These are phyloP conservation scores for Aspergillus sergii DNA, from an alignment of 2,329 filamentous ascomycete genomes.

Conservation along the genomic window DNA sequence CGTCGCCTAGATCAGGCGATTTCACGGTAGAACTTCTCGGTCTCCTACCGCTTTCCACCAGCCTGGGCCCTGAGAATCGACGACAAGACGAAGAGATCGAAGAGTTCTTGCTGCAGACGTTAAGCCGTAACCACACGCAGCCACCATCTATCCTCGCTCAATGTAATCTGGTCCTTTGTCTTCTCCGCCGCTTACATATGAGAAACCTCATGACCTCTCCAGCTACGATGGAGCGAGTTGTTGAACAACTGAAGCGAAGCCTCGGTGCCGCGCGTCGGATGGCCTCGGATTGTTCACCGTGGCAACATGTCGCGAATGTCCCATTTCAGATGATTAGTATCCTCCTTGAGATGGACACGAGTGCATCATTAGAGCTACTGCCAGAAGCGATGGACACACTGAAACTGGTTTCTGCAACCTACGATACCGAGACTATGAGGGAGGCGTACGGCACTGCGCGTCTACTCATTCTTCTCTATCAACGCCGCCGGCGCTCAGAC, in stretches of 20 bases:
- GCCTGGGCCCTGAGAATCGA: conserved; percentile 53
- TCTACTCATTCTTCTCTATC: conserved; percentile 55
- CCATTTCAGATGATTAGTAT: conserved; percentile 61
- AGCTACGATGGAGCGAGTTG: conserved; percentile 46
- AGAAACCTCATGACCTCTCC: conserved; percentile 49
- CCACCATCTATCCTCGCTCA: conserved; percentile 54
- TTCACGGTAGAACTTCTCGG: conserved; percentile 54
- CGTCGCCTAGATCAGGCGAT: conserved; percentile 48
- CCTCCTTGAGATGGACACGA: conserved; percentile 57
- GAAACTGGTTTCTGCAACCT: conserved; percentile 43
- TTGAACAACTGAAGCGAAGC: conserved; percentile 47
- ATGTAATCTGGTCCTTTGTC: conserved; percentile 57
- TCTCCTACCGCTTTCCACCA: conserved; percentile 55
- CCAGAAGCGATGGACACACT: conserved; percentile 54
- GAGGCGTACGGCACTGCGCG: conserved; percentile 57
- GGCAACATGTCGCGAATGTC: conserved; percentile 62
- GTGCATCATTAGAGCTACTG: conserved; percentile 51
- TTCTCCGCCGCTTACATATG: conserved; percentile 55
- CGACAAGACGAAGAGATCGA: conserved; percentile 47
- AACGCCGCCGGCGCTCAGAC: conserved; percentile 47
- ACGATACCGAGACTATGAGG: conserved; percentile 49
- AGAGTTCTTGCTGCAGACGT: conserved; percentile 39
- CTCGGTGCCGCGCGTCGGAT: conserved; percentile 51
- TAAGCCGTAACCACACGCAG: conserved; percentile 42
- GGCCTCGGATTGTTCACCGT: conserved; percentile 49